Percentiles rank a stretch among this genome's conserved stretches.
phyloP scores from a whole-genome alignment of 768 basidiomycete species.

The Amanita molliuscula region DNA sequence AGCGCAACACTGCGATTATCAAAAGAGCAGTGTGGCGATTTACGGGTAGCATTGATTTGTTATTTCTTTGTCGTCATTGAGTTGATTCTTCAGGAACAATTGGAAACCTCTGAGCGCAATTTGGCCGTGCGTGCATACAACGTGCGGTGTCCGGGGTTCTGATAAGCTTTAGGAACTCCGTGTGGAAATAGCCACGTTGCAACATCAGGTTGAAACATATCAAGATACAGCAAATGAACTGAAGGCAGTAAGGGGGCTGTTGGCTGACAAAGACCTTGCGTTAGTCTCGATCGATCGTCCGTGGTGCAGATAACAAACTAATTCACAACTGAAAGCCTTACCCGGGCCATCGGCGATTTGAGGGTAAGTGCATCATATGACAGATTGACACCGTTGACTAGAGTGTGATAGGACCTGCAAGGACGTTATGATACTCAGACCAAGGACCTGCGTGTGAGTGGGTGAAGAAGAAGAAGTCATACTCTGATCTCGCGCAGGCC shows the following conservation, averaged over 20 bases:
- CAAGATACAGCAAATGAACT: neutral
- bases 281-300: neutral
- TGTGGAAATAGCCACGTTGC: neutral
- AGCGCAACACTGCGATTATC: slow-evolving; percentile 38
- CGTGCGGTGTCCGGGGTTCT: neutral
- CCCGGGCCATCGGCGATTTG: neutral
- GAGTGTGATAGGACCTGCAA: neutral
- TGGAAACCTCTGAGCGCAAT: slow-evolving; percentile 9
- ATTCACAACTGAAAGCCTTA: neutral
- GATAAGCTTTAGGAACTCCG: neutral
- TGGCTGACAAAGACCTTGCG: neutral
- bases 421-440: neutral
- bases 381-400: neutral
- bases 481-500: neutral
- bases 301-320: neutral
- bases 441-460: neutral
- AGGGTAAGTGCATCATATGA: neutral
- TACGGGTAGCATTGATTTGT: slow-evolving; percentile 21
- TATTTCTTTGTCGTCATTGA: neutral
- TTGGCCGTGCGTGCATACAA: neutral
- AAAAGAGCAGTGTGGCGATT: slow-evolving; percentile 43
- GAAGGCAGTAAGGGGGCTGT: neutral
- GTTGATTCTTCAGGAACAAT: slow-evolving; percentile 12
- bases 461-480: neutral
- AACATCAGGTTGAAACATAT: slow-evolving; percentile 1